Conservation (phyloP, 1,139 yeast genomes). For the Nakaseomyces uthaithaninus region DNA sequence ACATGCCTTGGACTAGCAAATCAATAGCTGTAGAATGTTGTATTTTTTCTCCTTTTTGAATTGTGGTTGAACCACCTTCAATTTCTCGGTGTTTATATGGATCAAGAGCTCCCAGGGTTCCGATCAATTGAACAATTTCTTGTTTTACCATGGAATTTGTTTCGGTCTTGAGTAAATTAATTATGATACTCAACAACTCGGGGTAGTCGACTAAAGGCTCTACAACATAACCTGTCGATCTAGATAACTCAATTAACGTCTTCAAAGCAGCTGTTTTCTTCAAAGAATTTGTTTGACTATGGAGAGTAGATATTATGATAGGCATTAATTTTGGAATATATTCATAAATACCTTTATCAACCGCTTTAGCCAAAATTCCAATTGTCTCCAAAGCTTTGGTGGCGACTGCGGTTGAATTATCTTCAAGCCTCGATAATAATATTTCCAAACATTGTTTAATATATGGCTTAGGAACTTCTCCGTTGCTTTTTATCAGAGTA, state of each 20-base stretch:
- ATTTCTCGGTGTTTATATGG: conserved; percentile 93
- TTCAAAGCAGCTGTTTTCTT: conserved; percentile 86
- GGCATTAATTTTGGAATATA: conserved; percentile 80
- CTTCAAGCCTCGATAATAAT: conserved; percentile 67
- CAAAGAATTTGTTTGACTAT: conserved; percentile 79
- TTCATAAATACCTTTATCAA: conserved; percentile 74
- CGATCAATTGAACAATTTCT: conserved; percentile 81
- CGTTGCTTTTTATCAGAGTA: conserved; percentile 66
- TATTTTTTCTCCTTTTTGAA: conserved; percentile 64
- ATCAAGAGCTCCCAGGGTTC: conserved; percentile 92
- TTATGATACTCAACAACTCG: conserved; percentile 70
- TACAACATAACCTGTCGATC: conserved; percentile 90
- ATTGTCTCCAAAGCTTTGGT: conserved; percentile 81
- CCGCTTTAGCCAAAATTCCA: conserved; percentile 83
- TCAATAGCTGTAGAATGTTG: conserved; percentile 89
- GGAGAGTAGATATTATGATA: conserved; percentile 73
- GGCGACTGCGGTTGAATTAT: conserved; percentile 68
- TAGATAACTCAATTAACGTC: conserved; percentile 79
- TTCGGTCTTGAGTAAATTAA: conserved; percentile 74
- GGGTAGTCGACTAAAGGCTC: conserved; percentile 91
- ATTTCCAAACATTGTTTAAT: conserved; percentile 84
- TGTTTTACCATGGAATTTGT: conserved; percentile 64
- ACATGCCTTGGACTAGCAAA: conserved; percentile 83
- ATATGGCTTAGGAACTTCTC: conserved; percentile 77
- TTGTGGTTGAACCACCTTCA: conserved; percentile 57